Evolutionary conservation across 1,284 basidiomycete genomes (phyloP).

Genomic region (Ustilago esculenta): DNA sequence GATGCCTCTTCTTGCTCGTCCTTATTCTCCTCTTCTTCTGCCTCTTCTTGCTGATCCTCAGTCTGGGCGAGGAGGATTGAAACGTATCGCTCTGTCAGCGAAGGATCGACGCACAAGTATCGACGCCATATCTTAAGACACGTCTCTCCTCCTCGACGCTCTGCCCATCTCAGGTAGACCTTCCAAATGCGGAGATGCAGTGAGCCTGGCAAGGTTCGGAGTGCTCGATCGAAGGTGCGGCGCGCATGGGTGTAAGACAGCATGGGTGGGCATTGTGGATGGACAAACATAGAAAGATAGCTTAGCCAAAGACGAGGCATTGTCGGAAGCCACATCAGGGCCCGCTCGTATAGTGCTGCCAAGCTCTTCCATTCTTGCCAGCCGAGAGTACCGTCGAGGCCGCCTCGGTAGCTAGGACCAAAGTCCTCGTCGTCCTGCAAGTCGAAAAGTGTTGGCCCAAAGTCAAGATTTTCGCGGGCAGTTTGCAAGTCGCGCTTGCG

Average conservation of each 20-base stretch:
- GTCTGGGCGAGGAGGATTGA: slow-evolving; percentile 53
- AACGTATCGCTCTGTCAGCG: slow-evolving; percentile 63
- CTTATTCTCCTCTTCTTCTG: slow-evolving; percentile 34
- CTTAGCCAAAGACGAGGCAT: slow-evolving; percentile 93
- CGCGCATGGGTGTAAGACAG: slow-evolving; percentile 90
- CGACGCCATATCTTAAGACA: slow-evolving; percentile 88
- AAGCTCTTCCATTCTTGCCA: slow-evolving; percentile 94
- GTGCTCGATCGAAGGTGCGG: slow-evolving; percentile 90
- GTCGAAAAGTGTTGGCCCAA: slow-evolving; percentile 61
- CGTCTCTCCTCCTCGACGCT: slow-evolving; percentile 81
- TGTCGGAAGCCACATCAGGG: slow-evolving; percentile 91
- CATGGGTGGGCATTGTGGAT: slow-evolving; percentile 85
- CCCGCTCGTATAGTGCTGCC: slow-evolving; percentile 87
- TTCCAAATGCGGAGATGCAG: slow-evolving; percentile 95
- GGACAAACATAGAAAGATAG: slow-evolving; percentile 88
- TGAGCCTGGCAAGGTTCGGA: slow-evolving; percentile 91
- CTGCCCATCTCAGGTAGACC: slow-evolving; percentile 93
- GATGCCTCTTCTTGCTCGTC: slow-evolving; percentile 21
- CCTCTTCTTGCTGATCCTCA: slow-evolving; percentile 39
- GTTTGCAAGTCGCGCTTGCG: slow-evolving; percentile 68
- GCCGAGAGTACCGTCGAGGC: slow-evolving; percentile 85
- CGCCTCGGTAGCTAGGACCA: slow-evolving; percentile 77
- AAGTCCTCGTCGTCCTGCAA: slow-evolving; percentile 74
- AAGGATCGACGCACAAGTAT: slow-evolving; percentile 75
- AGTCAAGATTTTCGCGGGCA: slow-evolving; percentile 73